Conservation (phyloP, 1,284 basidiomycete species). For the Earliella scabrosa region DNA sequence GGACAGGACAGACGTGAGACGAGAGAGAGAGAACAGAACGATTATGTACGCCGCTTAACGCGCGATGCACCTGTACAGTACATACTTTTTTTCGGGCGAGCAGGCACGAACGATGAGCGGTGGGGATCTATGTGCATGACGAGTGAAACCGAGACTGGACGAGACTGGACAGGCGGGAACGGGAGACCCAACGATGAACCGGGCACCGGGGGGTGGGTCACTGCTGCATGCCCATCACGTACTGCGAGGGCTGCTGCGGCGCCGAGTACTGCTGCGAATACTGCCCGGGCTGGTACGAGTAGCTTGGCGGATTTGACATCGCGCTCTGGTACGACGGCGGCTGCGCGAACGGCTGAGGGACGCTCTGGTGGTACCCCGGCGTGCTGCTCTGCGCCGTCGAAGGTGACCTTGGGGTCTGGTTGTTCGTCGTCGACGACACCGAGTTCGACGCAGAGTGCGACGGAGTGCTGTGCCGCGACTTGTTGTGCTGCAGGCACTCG, state of each 20-base stretch:
- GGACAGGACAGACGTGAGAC: too few species aligned
- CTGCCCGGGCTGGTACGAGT: slow-evolving; percentile 22
- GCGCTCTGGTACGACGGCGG: slow-evolving; percentile 46
- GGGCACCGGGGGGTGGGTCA: neutral
- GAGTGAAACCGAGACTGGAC: too few species aligned
- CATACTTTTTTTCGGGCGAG: slow-evolving; percentile 9
- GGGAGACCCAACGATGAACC: neutral
- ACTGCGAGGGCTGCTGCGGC: slow-evolving; percentile 11
- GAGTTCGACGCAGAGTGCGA: slow-evolving; percentile 27
- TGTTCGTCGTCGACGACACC: slow-evolving; percentile 21
- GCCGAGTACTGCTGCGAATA: slow-evolving; percentile 12
- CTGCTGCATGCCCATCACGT: slow-evolving; percentile 23
- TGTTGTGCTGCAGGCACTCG: slow-evolving; percentile 49
- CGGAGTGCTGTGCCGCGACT: slow-evolving; percentile 33
- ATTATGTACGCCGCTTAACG: slow-evolving; percentile 23
- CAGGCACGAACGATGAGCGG: slow-evolving; percentile 2
- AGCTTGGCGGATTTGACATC: slow-evolving; percentile 54
- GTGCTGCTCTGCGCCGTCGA: slow-evolving; percentile 30
- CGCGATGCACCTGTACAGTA: slow-evolving; percentile 16
- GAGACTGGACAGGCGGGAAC: too few species aligned
- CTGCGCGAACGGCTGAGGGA: slow-evolving; percentile 12
- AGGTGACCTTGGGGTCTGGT: slow-evolving; percentile 2
- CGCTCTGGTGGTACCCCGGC: slow-evolving; percentile 18
- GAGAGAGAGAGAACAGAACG: neutral
- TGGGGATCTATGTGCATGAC: slow-evolving; percentile 3